Conservation (phyloP, 2,329 filamentous ascomycete genomes). For the Cercospora beticola region DNA sequence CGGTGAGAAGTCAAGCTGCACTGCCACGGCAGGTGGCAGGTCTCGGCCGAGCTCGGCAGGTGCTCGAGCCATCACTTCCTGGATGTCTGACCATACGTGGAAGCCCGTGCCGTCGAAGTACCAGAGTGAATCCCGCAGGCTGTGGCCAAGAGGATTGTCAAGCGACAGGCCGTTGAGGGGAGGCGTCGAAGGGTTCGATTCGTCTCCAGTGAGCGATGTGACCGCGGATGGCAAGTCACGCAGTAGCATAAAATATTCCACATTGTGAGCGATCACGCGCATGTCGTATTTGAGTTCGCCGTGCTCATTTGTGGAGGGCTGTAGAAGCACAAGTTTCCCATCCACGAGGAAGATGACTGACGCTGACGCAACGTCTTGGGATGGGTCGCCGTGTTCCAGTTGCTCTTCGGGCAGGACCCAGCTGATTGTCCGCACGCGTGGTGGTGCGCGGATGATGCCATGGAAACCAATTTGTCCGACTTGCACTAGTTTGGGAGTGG, state of each 20-base stretch:
- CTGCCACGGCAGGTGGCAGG: conserved; percentile 69
- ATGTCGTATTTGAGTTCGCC: conserved; percentile 96
- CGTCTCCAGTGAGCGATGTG: conserved; percentile 21
- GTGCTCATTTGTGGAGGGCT: conserved; percentile 78
- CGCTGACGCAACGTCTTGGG: conserved; percentile 89
- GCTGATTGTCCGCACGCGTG: conserved; percentile 86
- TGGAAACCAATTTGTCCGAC: conserved; percentile 98
- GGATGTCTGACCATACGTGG: conserved; percentile 84
- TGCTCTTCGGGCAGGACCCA: conserved; percentile 95
- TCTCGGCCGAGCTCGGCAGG: conserved; percentile 66
- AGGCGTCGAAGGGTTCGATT: conserved; percentile 22
- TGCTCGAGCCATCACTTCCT: conserved; percentile 74
- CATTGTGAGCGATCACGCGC: conserved; percentile 92
- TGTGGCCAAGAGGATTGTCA: conserved; percentile 41
- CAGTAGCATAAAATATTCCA: conserved; percentile 93
- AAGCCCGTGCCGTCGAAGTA: conserved; percentile 86
- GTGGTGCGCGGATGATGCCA: conserved; percentile 90
- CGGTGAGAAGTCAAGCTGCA: conserved; percentile 93
- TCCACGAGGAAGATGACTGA: conserved; percentile 96
- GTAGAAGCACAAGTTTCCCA: conserved; percentile 88
- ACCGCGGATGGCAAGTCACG: conserved; percentile 64
- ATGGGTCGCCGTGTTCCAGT: conserved; percentile 85
- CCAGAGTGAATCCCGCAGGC: conserved; percentile 86
- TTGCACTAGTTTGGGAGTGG: conserved; percentile 71
- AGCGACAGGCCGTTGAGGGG: conserved; percentile 23